Base-by-base conservation (phyloP, 148 eudicot species). In the Rhododendron ovatum region DNA sequence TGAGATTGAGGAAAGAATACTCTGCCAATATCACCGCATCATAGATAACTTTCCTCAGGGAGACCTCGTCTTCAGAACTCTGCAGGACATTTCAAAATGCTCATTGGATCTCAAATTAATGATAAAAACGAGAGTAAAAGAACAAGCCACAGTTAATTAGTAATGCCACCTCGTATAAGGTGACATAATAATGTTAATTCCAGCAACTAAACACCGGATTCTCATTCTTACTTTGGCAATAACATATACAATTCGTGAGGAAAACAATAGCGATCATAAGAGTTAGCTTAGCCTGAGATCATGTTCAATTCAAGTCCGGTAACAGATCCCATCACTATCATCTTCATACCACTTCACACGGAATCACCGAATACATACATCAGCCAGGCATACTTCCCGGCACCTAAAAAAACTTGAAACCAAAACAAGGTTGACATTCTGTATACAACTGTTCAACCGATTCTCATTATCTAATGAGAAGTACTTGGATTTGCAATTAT, bases 1-100 rank as follows among this genome's bases (percentile, higher is more conserved):
- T 89, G 55, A 82, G 90, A 65, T 83, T 82, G 69, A 92, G 89
- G 82, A 89, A 93, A 77, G 91, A 87, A 87, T 91, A 92, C 2
- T 91, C 96, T 15, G 87, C 90, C 81, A 90, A 88, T 86, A 92
- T 84, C 35, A 88, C 87, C 77, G 89, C 92, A 89, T 93, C 96
- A 77, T 88, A 89, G 57, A 93, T 85, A 55, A 90, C 83, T 83
- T 89, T 89, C 88, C 90, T 91, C 85, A 93, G 47, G 41, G 83
- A n/a, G n/a, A 50, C 51, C 80, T 90, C 92, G 63, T 86, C 88
- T 80, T 88, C 89, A 81, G 89, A 82, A 86, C 80, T 86, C 94
- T 93, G 94, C 91, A 87, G 51, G 30, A 51, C 73, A 69, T 85
- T 79, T 48, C 39, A 37, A 17, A 39, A 45, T 7, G 50, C 81